Base-by-base conservation (phyloP, 495 filamentous ascomycete genomes). In the Tuber melanosporum region DNA sequence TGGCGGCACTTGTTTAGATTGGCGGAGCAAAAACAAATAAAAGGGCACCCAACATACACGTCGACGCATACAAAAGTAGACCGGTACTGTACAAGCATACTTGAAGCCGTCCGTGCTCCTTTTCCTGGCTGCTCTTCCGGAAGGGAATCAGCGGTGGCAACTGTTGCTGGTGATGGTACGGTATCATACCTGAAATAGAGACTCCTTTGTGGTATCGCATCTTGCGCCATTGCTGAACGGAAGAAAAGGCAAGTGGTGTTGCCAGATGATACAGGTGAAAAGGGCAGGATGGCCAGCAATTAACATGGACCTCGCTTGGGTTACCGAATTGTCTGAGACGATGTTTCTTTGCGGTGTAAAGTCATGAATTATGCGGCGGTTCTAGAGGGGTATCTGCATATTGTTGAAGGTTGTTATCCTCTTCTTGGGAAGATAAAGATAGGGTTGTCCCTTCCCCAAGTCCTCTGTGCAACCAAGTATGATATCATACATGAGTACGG, bases 31-130 rank as follows among this genome's bases (percentile, higher is more conserved):
- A n/a, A n/a, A n/a, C n/a, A n/a, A n/a, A n/a, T n/a, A n/a, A n/a
- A n/a, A n/a, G n/a, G n/a, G n/a, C n/a, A n/a, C n/a, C n/a, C n/a
- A n/a, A n/a, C n/a, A n/a, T n/a, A n/a, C n/a, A n/a, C n/a, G n/a
- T n/a, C n/a, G n/a, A n/a, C n/a, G n/a, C n/a, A n/a, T n/a, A n/a
- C n/a, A n/a, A n/a, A n/a, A n/a, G n/a, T n/a, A n/a, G n/a, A n/a
- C n/a, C n/a, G n/a, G n/a, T n/a, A n/a, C n/a, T n/a, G n/a, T n/a
- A n/a, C n/a, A n/a, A n/a, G n/a, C n/a, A n/a, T n/a, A n/a, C n/a
- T n/a, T n/a, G 84, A 85, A 45, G 72, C 79, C 17, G 74, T 70
- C 36, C 84, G 81, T 36, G 83, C 45, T 9, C 83, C 82, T 26
- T 26, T 66, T 32, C 32, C 32, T 14, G 57, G 57, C n/a, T 26